Evolutionary conservation across 2,329 filamentous ascomycete genomes (phyloP).

Genomic region (Aspergillus hiratsukae): DNA sequence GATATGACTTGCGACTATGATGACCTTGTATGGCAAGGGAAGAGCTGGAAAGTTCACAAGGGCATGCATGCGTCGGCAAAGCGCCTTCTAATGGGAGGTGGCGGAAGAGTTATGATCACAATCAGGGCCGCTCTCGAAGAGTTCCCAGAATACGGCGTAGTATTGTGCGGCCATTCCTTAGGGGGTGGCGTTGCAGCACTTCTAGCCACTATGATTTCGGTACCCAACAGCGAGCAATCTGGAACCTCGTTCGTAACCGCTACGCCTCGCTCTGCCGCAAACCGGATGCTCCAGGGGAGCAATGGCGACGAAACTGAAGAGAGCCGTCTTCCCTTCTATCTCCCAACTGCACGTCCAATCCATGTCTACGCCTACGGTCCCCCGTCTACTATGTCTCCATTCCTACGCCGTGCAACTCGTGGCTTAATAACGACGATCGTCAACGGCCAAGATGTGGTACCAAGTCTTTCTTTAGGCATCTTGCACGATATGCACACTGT

Average conservation of each 20-base stretch:
- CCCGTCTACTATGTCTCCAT: conserved; percentile 66
- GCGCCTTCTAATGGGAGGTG: conserved; percentile 62
- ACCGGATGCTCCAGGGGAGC: conserved; percentile 35
- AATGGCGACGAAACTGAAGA: conserved; percentile 14
- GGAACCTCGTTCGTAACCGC: conserved; percentile 62
- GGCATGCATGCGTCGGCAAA: conserved; percentile 68
- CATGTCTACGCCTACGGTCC: conserved; percentile 78
- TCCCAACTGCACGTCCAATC: conserved; percentile 65
- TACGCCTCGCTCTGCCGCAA: conserved; percentile 30
- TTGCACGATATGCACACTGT: conserved; percentile 71
- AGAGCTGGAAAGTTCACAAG: conserved; percentile 66
- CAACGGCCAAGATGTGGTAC: conserved; percentile 69
- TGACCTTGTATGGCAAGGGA: conserved; percentile 55
- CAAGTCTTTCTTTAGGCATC: conserved; percentile 67
- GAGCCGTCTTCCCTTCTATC: conserved; percentile 36
- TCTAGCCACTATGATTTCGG: conserved; percentile 66
- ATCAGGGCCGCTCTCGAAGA: conserved; percentile 62
- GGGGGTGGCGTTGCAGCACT: conserved; percentile 67
- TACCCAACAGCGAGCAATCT: conserved; percentile 48
- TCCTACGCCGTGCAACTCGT: conserved; percentile 64
- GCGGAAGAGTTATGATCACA: conserved; percentile 62
- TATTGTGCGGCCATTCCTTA: conserved; percentile 65
- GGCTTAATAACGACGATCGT: conserved; percentile 71
- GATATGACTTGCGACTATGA: conserved; percentile 74
- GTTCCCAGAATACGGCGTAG: conserved; percentile 64